phyloP scores from a whole-genome alignment of 305 asterid species.

The Fraxinus latifolia region DNA sequence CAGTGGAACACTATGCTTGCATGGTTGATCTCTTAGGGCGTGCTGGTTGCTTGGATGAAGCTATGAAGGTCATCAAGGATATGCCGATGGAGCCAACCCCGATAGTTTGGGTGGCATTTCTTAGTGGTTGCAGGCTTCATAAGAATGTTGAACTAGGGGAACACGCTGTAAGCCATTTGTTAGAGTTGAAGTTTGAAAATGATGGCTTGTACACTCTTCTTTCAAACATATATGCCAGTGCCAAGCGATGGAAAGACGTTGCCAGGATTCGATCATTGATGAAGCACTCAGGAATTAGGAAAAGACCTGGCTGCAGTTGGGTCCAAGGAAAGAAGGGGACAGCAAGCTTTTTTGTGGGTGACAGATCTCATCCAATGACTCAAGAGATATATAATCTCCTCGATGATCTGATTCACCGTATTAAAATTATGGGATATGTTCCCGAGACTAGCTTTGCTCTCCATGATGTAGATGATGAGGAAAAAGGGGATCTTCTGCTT shows the following conservation, averaged over 20 bases:
- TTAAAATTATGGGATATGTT: constrained; percentile 67
- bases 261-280: constrained; percentile 63
- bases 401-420: constrained; percentile 54
- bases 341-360: constrained; percentile 64
- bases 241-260: constrained; percentile 84
- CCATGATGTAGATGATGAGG: constrained; percentile 89
- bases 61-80: constrained; percentile 50
- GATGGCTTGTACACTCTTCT: constrained; percentile 65
- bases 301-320: constrained; percentile 93
- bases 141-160: constrained; percentile 70
- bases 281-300: constrained; percentile 67
- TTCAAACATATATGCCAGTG: constrained; percentile 72
- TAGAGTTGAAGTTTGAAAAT: constrained; percentile 51
- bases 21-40: constrained; percentile 82
- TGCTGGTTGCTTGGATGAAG: constrained; percentile 71
- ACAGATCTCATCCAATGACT: constrained; percentile 71
- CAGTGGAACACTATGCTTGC: constrained; percentile 77
- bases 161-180: constrained; percentile 39
- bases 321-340: constrained; percentile 76
- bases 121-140: constrained; percentile 61
- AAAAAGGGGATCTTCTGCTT: constrained; percentile 63
- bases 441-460: constrained; percentile 81
- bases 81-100: constrained; percentile 74
- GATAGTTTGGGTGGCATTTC: constrained; percentile 62
- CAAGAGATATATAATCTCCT: constrained; percentile 54